A percentile compares a stretch with the other conserved stretches of the same genome.
phyloP scores from a whole-genome alignment of 345 rosid species.

The Firmiana major region DNA sequence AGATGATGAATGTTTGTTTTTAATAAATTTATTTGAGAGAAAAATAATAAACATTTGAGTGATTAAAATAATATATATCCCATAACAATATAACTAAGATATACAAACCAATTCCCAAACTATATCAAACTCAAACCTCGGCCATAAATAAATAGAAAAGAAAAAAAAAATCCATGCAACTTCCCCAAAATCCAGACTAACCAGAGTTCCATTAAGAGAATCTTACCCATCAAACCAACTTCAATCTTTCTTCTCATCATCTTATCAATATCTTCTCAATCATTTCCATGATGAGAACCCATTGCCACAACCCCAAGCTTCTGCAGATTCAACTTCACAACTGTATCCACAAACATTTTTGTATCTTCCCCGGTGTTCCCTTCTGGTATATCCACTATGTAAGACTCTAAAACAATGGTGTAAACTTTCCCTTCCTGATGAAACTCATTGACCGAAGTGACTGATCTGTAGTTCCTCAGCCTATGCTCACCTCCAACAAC shows the following conservation, averaged over 20 bases:
- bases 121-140: neutral
- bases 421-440: constrained; percentile 33
- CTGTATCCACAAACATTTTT: constrained; percentile 87
- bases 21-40: neutral
- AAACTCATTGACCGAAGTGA: constrained; percentile 77
- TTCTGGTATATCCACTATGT: constrained; percentile 73
- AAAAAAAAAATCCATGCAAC: neutral
- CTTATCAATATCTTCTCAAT: neutral
- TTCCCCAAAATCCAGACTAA: neutral
- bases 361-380: constrained; percentile 77
- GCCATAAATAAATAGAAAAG: neutral
- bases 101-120: neutral
- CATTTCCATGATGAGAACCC: constrained; percentile 43
- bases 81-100: neutral
- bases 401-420: constrained; percentile 75
- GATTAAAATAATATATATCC: neutral
- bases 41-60: neutral
- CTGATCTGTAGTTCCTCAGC: constrained; percentile 63
- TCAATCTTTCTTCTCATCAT: neutral
- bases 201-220: neutral
- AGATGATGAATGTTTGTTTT: neutral
- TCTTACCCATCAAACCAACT: neutral
- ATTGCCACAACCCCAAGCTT: constrained; percentile 65
- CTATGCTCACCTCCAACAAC: constrained; percentile 88
- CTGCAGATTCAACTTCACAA: constrained; percentile 82